Evolutionary conservation across 225 moss, liverwort and hornwort species (phyloP), one percentile per base, ranked within the genome.

Genomic region (Physcomitrellopsis africana): DNA sequence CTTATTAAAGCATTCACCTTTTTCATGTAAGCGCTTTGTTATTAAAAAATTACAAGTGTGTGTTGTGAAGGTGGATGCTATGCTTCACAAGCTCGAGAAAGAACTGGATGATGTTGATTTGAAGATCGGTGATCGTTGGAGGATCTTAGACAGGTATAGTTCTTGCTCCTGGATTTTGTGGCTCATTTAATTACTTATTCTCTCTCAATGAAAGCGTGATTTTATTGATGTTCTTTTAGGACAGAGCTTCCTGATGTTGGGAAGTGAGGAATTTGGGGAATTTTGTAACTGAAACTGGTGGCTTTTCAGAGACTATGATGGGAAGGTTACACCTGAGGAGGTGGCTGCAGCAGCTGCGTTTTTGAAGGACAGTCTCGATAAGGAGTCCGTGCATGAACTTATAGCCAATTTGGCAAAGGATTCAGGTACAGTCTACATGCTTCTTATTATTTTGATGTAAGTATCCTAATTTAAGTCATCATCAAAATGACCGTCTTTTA

Each of bases 21-120:
- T 29, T 57, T 15, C 53, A 11, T 63, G 18, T 15, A 60, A 77
- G 42, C 55, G 3, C 42, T 61, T 17, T 61, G 14, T 49, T n/a
- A 42, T 61, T 70, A 57, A 56, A n/a, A 68, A 15, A 14, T 32
- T 60, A 60, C 18, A 60, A 29, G 9, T 65, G 22, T 76, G 55
- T 54, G 41, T 58, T 59, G 60, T 80, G 57, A 82, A 94, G 94
- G 94, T 99, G 66, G 99, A 99, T 83, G 86, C 89, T 52, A 93
- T 99, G 99, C 85, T 99, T 56, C 99, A 99, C 85, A 99, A 99
- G 79, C 83, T 99, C 77, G 99, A 99, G 73, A 99, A 99, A 77
- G 99, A 99, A 78, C 87, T 99, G 67, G 99, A 99, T 72, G 99
- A 99, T 74, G 99, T 99, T 65, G 99, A 99, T 81, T 84, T 90